phyloP scores from a whole-genome alignment of 2,329 filamentous ascomycete species.

The Calonectria pseudoreteaudii region DNA sequence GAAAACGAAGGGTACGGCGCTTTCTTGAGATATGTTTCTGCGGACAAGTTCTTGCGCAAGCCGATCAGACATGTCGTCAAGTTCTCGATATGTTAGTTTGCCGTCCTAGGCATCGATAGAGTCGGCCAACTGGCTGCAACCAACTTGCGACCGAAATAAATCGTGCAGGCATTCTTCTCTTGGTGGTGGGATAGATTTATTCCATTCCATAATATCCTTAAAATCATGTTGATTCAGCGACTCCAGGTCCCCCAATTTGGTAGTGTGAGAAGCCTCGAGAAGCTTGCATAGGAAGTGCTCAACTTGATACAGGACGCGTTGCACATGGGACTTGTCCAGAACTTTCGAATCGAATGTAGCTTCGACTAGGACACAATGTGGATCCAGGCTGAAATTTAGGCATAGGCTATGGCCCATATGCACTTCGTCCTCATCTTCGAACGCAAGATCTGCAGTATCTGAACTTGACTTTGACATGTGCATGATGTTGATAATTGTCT shows the following conservation, averaged over 20 bases:
- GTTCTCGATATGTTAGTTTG: not conserved
- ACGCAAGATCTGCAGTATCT: not conserved
- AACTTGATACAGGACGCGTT: slow-evolving; percentile 2
- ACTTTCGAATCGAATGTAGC: not conserved
- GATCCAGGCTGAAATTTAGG: slow-evolving; percentile 5
- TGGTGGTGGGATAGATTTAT: not conserved
- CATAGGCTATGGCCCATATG: slow-evolving; percentile 3
- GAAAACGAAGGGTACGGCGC: not conserved
- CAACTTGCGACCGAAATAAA: slow-evolving; percentile 3
- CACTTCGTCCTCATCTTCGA: slow-evolving; percentile 8
- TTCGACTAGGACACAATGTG: not conserved
- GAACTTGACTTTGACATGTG: slow-evolving; percentile 2
- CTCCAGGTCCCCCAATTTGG: not conserved
- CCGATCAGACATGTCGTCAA: not conserved
- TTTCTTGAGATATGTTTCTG: not conserved
- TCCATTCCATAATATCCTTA: slow-evolving; percentile 1
- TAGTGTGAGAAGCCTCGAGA: slow-evolving; percentile 1
- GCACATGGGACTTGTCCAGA: not conserved
- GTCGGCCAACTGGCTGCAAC: not conserved
- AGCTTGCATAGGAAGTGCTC: not conserved
- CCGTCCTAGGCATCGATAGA: slow-evolving; percentile 8
- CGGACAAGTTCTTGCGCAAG: not conserved
- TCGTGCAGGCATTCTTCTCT: slow-evolving; percentile 6
- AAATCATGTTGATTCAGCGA: not conserved
- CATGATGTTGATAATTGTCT: slow-evolving; percentile 7